phyloP scores from a whole-genome alignment of 495 filamentous ascomycete genomes.

The Evernia prunastri region DNA sequence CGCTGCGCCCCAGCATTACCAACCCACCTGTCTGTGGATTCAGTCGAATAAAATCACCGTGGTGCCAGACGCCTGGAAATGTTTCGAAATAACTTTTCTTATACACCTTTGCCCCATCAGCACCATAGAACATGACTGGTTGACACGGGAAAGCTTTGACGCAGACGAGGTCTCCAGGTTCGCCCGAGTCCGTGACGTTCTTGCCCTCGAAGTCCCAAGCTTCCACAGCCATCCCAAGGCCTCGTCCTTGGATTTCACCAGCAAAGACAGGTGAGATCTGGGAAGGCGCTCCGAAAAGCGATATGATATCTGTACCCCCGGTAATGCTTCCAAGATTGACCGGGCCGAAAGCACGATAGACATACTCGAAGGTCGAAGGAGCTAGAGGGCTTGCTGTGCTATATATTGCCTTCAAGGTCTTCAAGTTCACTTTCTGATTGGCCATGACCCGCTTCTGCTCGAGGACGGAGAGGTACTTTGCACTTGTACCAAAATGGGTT shows the following conservation, averaged over 20 bases:
- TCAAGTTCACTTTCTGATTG: constrained; percentile 46
- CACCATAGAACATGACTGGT: constrained; percentile 81
- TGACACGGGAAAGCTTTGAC: constrained; percentile 81
- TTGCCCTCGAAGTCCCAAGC: constrained; percentile 61
- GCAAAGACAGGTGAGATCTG: constrained; percentile 78
- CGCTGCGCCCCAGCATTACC: constrained; percentile 80
- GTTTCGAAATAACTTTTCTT: constrained; percentile 78
- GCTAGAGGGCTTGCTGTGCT: constrained; percentile 88
- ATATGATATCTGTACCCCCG: constrained; percentile 90
- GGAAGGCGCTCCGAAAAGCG: constrained; percentile 80
- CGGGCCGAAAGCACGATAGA: constrained; percentile 71
- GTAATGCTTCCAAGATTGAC: constrained; percentile 81
- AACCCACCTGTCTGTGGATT: constrained; percentile 68
- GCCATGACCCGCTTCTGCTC: constrained; percentile 74
- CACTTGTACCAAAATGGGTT: constrained; percentile 87
- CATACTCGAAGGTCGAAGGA: constrained; percentile 85
- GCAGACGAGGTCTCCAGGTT: constrained; percentile 89
- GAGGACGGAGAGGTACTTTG: constrained; percentile 85
- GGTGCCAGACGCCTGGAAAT: constrained; percentile 79
- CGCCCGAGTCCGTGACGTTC: constrained; percentile 50
- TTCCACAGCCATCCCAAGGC: constrained; percentile 83
- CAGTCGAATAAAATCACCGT: constrained; percentile 86
- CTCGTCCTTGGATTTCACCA: constrained; percentile 86
- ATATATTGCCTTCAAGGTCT: constrained; percentile 68
- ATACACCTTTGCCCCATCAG: constrained; percentile 65